Conservation (phyloP, 495 filamentous ascomycete species). For the Ramalina peruviana region DNA sequence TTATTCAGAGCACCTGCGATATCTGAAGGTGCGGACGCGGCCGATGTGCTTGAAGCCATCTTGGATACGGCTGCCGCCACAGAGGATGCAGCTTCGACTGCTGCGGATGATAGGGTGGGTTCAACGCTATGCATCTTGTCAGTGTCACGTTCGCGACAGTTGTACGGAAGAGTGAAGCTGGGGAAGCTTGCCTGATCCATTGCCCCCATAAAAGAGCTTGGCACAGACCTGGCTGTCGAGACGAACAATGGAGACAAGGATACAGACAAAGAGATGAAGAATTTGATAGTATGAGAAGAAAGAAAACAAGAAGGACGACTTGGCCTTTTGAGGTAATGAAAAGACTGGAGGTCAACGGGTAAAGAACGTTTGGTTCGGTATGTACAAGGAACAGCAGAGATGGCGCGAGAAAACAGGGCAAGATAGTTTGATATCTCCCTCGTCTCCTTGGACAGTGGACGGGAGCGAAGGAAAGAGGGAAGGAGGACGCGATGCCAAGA, state of each 20-base stretch:
- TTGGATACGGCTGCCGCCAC: slow-evolving; percentile 46
- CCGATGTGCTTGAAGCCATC: slow-evolving; percentile 3
- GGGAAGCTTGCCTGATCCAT: too few species aligned
- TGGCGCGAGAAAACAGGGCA: too few species aligned
- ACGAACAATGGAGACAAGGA: neutral
- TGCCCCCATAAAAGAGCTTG: too few species aligned
- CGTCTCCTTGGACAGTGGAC: too few species aligned
- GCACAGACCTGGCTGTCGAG: neutral
- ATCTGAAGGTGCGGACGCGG: slow-evolving; percentile 14
- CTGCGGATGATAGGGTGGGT: neutral
- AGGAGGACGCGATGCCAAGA: neutral
- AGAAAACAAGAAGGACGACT: neutral
- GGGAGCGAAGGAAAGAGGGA: neutral
- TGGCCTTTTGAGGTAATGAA: neutral
- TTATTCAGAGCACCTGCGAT: slow-evolving; percentile 26
- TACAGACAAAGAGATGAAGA: neutral
- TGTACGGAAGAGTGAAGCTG: too few species aligned
- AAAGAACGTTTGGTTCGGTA: too few species aligned
- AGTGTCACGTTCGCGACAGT: neutral
- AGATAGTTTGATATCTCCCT: too few species aligned
- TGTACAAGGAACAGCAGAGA: too few species aligned
- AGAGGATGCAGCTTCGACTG: slow-evolving; percentile 30
- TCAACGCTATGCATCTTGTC: neutral
- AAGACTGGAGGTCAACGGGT: too few species aligned
- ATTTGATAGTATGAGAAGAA: too few species aligned